Conservation (phyloP, 805 yeast genomes). For the Kodamaea restingae region DNA sequence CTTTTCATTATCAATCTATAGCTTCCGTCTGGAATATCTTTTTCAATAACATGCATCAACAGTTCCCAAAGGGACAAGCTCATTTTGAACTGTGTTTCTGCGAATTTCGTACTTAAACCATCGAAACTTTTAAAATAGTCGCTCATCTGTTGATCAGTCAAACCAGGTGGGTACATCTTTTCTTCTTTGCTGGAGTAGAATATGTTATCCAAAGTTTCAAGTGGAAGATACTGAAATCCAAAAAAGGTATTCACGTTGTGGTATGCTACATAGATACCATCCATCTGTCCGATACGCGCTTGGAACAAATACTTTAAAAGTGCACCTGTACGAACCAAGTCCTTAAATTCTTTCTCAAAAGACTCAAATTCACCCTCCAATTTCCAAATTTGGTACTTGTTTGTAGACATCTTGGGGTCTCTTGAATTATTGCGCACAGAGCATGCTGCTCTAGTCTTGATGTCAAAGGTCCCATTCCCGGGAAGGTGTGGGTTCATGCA, state of each 20-base stretch:
- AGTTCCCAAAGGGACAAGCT: slow-evolving; percentile 23
- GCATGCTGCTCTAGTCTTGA: slow-evolving; percentile 87
- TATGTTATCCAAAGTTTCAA: slow-evolving; percentile 60
- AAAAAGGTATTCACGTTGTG: slow-evolving; percentile 78
- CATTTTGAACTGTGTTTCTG: slow-evolving; percentile 62
- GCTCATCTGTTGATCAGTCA: slow-evolving; percentile 9
- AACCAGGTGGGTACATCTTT: slow-evolving; percentile 8
- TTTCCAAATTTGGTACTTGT: slow-evolving; percentile 64
- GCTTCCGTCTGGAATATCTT: slow-evolving; percentile 24
- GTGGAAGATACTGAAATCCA: slow-evolving; percentile 86
- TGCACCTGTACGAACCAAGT: slow-evolving; percentile 66
- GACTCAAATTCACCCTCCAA: slow-evolving; percentile 68
- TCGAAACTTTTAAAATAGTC: slow-evolving; percentile 15
- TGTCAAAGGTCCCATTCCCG: slow-evolving; percentile 87
- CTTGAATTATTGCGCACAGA: slow-evolving; percentile 75
- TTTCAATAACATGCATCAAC: slow-evolving; percentile 23
- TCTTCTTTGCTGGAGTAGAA: slow-evolving; percentile 22
- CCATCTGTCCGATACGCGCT: slow-evolving; percentile 95
- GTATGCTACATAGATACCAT: slow-evolving; percentile 89
- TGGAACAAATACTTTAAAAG: slow-evolving; percentile 83
- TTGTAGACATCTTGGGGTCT: slow-evolving; percentile 51
- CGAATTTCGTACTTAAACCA: slow-evolving; percentile 46
- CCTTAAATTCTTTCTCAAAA: slow-evolving; percentile 75
- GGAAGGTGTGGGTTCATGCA: slow-evolving; percentile 74
- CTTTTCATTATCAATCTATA: slow-evolving; percentile 27